Evolutionary conservation across 23 red algal genomes (phyloP), one percentile per base, ranked within the genome.

Genomic region (Gracilaria vermiculophylla): DNA sequence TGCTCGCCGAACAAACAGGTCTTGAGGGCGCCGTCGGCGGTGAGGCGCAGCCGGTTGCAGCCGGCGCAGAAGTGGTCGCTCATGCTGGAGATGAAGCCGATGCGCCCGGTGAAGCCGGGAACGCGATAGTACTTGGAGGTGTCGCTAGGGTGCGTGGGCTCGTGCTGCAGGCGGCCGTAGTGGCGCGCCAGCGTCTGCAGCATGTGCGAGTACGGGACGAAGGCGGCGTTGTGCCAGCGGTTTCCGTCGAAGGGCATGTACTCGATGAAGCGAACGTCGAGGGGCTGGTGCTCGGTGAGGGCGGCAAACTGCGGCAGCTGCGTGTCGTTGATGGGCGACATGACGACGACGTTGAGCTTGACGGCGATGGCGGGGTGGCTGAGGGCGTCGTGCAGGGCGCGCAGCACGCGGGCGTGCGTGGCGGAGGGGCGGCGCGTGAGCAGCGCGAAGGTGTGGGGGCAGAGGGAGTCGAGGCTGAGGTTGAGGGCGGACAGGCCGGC

Each of bases 161-260:
- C 62, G 3, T 41, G 41, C 54, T 71, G 36, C n/a, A 81, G 24
- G 24, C 35, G 71, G 9, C 85, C 91, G 41, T 62, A 76, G 16
- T 80, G 57, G 23, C 34, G 76, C 3, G 44, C 35, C 64, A 91
- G 47, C 19, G 62, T 48, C 11, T 33, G 40, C 24, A 83, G 69
- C 95, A 95, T 95, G 43, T 94, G 92, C 4, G 87, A 85, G 89
- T 92, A 98, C 23, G 91, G 64, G 11, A 98, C 83, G 35, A 98
- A 95, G 2, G 60, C 74, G 15, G 27, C 42, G 9, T 69, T 20
- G 39, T 42, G 35, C 96, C 96, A 98, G 2, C 44, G 17, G 73
- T 98, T 98, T 3, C 96, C 96, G 43, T 86, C 91, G 77, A 98
- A 98, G 21, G 96, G 96, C 96, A 98, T 98, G 53, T 92, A 98